Conservation (phyloP, 768 basidiomycete species). For the Solioccasus polychromus region DNA sequence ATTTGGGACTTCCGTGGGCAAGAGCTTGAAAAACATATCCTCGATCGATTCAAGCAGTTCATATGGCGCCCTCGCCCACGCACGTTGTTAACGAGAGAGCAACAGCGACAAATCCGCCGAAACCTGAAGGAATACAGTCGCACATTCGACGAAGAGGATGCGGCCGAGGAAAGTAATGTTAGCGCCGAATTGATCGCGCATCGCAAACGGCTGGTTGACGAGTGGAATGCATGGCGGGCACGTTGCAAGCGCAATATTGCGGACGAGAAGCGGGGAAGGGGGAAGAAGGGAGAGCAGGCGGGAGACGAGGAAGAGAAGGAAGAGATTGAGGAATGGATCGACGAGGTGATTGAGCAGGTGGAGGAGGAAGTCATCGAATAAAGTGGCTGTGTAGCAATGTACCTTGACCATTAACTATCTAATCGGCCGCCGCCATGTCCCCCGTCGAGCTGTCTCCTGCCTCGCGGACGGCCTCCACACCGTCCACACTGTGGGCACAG, state of each 20-base stretch:
- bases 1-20: conserved; percentile 99
- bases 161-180: conserved; percentile 90
- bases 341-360: conserved; percentile 88
- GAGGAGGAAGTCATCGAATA: conserved; percentile 74
- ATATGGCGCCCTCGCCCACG: conserved; percentile 97
- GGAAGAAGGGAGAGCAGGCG: conserved; percentile 29
- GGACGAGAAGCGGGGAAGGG: conserved; percentile 48
- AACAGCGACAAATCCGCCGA: conserved; percentile 81
- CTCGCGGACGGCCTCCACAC: conserved; percentile 33
- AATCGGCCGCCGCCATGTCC: conserved; percentile 30
- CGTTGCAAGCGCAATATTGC: conserved; percentile 65
- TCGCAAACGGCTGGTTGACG: conserved; percentile 89
- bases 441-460: conserved; percentile 30
- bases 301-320: conserved; percentile 66
- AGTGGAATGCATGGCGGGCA: conserved; percentile 97
- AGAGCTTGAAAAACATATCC: conserved; percentile 82
- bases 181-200: conserved; percentile 90
- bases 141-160: conserved; percentile 94
- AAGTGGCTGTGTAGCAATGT: conserved; percentile 26
- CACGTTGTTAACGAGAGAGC: conserved; percentile 81
- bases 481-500: conserved; percentile 73
- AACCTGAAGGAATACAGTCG: conserved; percentile 91
- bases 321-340: conserved; percentile 92
- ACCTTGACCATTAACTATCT: conserved; percentile 9
- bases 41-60: conserved; percentile 98